Conservation (phyloP, 2,329 filamentous ascomycete species). For the Fusarium buharicum region DNA sequence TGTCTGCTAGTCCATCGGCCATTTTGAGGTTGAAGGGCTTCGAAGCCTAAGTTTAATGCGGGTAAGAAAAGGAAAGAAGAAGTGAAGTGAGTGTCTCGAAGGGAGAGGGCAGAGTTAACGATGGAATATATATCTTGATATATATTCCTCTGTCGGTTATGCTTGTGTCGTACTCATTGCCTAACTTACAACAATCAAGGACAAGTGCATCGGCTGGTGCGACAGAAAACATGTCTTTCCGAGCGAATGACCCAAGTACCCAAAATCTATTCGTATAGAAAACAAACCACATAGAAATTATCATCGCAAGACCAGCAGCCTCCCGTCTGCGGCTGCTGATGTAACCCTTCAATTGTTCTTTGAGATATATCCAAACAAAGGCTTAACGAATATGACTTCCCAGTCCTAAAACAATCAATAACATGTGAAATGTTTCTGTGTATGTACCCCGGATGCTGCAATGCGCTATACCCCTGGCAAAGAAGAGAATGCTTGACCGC, state of each 20-base stretch:
- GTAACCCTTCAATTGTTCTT: conserved; percentile 3
- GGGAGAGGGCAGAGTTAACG: too few species aligned
- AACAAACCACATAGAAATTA: not conserved
- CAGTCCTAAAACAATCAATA: not conserved
- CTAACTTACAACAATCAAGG: not conserved
- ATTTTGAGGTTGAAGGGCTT: conserved; percentile 7
- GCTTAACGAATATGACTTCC: not conserved
- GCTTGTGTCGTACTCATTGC: conserved; percentile 18
- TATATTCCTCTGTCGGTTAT: not conserved
- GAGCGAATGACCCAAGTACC: conserved; percentile 10
- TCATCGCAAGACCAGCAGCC: not conserved
- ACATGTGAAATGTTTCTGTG: not conserved
- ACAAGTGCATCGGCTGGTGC: conserved; percentile 16
- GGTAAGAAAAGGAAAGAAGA: not conserved
- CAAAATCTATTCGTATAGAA: conserved; percentile 7
- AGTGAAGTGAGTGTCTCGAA: too few species aligned
- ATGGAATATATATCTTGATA: too few species aligned
- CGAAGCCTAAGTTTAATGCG: too few species aligned
- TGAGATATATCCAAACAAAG: not conserved
- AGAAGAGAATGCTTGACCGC: conserved; percentile 15
- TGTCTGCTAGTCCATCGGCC: conserved; percentile 23
- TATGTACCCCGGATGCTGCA: conserved; percentile 1
- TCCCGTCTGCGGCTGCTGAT: conserved; percentile 3
- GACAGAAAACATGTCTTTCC: conserved; percentile 10
- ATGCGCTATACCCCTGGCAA: conserved; percentile 20